Percentiles rank a stretch among this genome's conserved stretches.
Conservation (phyloP, 2,329 filamentous ascomycete species). For the Rhinocladiella mackenziei region DNA sequence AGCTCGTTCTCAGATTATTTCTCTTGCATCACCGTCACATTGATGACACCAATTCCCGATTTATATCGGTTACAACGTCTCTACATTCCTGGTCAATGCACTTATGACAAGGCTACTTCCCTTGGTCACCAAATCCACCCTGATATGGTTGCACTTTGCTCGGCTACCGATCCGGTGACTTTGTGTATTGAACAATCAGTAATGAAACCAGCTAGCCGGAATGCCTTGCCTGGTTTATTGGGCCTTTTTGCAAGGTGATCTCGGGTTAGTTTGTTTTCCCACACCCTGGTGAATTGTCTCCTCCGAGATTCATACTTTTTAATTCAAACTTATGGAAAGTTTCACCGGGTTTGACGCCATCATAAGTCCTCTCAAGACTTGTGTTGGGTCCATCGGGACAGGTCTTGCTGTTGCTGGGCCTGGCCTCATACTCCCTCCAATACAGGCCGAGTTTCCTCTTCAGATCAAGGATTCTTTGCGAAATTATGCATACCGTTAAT, state of each 20-base stretch:
- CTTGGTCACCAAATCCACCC: slow-evolving; percentile 63
- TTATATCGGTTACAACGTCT: slow-evolving; percentile 61
- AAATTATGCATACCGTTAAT: too few species aligned
- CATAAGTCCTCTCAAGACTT: too few species aligned
- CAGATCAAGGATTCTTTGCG: too few species aligned
- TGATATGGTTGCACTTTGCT: slow-evolving; percentile 69
- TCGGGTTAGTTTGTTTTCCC: slow-evolving; percentile 53
- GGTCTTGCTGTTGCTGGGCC: too few species aligned
- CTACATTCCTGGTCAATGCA: slow-evolving; percentile 62
- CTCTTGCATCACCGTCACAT: slow-evolving; percentile 56
- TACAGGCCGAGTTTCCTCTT: too few species aligned
- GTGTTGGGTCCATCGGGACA: too few species aligned
- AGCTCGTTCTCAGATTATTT: slow-evolving; percentile 63
- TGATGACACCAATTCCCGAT: slow-evolving; percentile 71
- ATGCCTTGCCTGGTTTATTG: slow-evolving; percentile 51
- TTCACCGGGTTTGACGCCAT: slow-evolving; percentile 34
- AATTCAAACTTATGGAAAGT: not conserved
- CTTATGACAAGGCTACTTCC: slow-evolving; percentile 61
- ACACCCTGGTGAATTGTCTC: slow-evolving; percentile 40
- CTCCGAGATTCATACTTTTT: not conserved
- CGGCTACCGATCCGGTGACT: slow-evolving; percentile 59
- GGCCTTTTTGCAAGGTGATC: slow-evolving; percentile 49
- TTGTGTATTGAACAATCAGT: slow-evolving; percentile 56
- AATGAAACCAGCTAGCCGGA: slow-evolving; percentile 68
- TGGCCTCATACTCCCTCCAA: too few species aligned